A percentile compares a stretch with the other conserved stretches of the same genome.
phyloP scores from a whole-genome alignment of 2,329 filamentous ascomycete genomes.

The Onygena corvina region DNA sequence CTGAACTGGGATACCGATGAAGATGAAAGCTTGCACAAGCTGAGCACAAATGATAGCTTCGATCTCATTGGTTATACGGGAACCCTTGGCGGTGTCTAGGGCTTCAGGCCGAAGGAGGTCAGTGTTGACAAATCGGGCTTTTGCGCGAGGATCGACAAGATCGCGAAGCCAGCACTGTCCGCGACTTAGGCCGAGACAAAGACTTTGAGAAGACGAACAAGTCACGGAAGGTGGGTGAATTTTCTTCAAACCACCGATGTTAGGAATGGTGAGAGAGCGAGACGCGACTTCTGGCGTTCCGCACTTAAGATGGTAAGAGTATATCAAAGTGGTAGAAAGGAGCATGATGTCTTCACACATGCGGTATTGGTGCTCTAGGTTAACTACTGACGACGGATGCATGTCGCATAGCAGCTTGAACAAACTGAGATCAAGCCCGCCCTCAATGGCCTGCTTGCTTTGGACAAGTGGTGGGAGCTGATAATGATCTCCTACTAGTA shows the following conservation, averaged over 20 bases:
- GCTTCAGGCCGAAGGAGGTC: slow-evolving; percentile 55
- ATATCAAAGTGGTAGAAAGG: slow-evolving; percentile 85
- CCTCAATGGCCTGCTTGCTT: slow-evolving; percentile 73
- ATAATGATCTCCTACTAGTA: slow-evolving; percentile 92
- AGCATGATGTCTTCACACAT: slow-evolving; percentile 98
- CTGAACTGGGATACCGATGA: slow-evolving; percentile 57
- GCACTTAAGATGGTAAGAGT: slow-evolving; percentile 79
- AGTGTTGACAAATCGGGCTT: slow-evolving; percentile 82
- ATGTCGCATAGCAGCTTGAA: slow-evolving; percentile 88
- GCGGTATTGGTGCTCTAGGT: slow-evolving; percentile 88
- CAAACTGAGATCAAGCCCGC: slow-evolving; percentile 80
- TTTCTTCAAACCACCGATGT: slow-evolving; percentile 48
- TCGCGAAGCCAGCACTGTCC: slow-evolving; percentile 63
- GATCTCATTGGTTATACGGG: slow-evolving; percentile 75
- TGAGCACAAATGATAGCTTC: slow-evolving; percentile 69
- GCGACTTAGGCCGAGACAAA: slow-evolving; percentile 44
- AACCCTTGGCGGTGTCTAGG: slow-evolving; percentile 57
- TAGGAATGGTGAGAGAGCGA: slow-evolving; percentile 55
- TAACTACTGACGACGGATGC: slow-evolving; percentile 78
- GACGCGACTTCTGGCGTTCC: slow-evolving; percentile 65
- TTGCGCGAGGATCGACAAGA: slow-evolving; percentile 55
- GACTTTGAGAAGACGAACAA: slow-evolving; percentile 22
- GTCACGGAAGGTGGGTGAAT: slow-evolving; percentile 39
- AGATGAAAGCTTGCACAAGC: slow-evolving; percentile 66
- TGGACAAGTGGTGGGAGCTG: slow-evolving; percentile 89